phyloP scores from a whole-genome alignment of 2,329 filamentous ascomycete species.

The Leptodontidium sp. region DNA sequence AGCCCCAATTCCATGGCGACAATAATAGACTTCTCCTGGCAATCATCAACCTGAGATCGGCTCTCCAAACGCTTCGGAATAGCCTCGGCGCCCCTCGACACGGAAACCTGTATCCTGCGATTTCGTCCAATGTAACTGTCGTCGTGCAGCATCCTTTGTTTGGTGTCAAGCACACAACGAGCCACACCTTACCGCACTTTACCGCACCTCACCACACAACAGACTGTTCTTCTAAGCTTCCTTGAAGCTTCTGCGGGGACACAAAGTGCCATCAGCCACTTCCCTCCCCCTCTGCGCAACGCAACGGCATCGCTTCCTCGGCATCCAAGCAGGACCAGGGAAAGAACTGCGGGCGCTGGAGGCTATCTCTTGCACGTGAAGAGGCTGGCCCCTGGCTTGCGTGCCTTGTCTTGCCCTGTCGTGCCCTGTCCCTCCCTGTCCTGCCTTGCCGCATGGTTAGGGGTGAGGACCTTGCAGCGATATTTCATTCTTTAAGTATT shows the following conservation, averaged over 20 bases:
- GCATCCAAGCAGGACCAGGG: slow-evolving; percentile 14
- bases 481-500: slow-evolving; percentile 20
- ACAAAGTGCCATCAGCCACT: slow-evolving; percentile 27
- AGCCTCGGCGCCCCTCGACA: slow-evolving; percentile 27
- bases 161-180: slow-evolving; percentile 8
- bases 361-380: slow-evolving; percentile 22
- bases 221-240: slow-evolving; percentile 12
- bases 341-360: neutral
- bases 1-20: slow-evolving; percentile 29
- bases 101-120: neutral
- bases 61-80: slow-evolving; percentile 38
- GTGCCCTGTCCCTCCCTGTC: neutral
- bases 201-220: neutral
- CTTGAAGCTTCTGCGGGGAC: slow-evolving; percentile 24
- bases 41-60: slow-evolving; percentile 32
- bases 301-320: slow-evolving; percentile 30
- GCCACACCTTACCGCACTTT: slow-evolving; percentile 6
- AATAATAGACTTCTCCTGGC: slow-evolving; percentile 28
- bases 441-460: slow-evolving; percentile 7
- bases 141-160: slow-evolving; percentile 17
- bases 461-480: slow-evolving; percentile 19
- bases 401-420: slow-evolving; percentile 5
- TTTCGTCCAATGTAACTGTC: slow-evolving; percentile 32
- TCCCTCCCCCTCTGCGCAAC: slow-evolving; percentile 19
- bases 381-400: neutral